These are phyloP conservation scores for Suillus weaverae DNA, from an alignment of 768 basidiomycete species.

Conservation along the genomic window DNA sequence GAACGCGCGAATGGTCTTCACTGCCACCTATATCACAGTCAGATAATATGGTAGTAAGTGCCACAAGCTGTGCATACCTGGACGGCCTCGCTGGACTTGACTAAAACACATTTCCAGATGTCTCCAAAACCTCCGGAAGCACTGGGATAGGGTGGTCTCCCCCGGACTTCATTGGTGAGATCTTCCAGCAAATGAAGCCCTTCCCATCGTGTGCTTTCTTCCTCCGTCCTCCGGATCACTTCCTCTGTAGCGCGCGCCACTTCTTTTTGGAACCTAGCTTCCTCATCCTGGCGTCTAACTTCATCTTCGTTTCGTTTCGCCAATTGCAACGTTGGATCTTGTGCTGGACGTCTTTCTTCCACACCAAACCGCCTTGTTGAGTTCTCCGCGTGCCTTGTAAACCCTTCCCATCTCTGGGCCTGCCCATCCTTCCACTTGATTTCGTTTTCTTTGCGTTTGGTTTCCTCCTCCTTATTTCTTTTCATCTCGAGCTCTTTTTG, in stretches of 20 bases:
- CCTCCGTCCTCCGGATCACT: slow-evolving; percentile 25
- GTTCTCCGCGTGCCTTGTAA: slow-evolving; percentile 21
- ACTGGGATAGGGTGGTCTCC: background rate
- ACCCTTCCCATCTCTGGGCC: slow-evolving; percentile 13
- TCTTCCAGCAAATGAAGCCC: slow-evolving; percentile 12
- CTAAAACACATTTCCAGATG: slow-evolving; percentile 9
- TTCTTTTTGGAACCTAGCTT: slow-evolving; percentile 22
- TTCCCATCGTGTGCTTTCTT: slow-evolving; percentile 23
- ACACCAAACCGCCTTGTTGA: slow-evolving; percentile 18
- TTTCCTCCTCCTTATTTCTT: slow-evolving; percentile 23
- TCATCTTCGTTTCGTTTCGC: slow-evolving; percentile 23
- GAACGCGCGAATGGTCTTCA: slow-evolving; percentile 5
- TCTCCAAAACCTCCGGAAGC: slow-evolving; percentile 5
- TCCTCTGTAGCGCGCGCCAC: slow-evolving; percentile 25
- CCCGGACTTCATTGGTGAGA: background rate
- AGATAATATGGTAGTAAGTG: background rate
- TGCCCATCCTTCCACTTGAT: slow-evolving; percentile 28
- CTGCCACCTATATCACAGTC: slow-evolving; percentile 6
- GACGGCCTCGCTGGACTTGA: background rate
- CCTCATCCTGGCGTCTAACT: slow-evolving; percentile 24
- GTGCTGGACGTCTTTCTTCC: slow-evolving; percentile 20
- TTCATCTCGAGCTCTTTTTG: slow-evolving; percentile 23
- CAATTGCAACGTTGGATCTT: slow-evolving; percentile 22
- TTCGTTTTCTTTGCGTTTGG: slow-evolving; percentile 22
- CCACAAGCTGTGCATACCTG: background rate